Evolutionary conservation across 208 protist species (phyloP), one percentile per base, ranked within the genome.

Genomic region (Trypanosoma mega): DNA sequence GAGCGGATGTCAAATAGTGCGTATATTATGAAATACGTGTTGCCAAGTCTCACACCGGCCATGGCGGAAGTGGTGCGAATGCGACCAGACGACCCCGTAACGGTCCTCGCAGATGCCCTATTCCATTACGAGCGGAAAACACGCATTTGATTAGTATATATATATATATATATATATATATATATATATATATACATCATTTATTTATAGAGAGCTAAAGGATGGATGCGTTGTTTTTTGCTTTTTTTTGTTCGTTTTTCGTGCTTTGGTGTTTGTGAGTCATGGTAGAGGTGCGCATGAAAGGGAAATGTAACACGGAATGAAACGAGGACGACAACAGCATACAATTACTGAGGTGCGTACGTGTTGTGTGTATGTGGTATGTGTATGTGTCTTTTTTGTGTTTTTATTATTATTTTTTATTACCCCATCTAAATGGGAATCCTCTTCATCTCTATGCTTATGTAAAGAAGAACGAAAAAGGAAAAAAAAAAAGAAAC

Each of bases 21-120:
- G 53, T 98, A 97, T 57, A 62, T 98, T 39, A 98, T 98, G 92
- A 77, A 72, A 51, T 88, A 97, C 46, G 92, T 98, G 12, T 52
- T 98, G 56, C 95, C 95, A 27, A 89, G 78, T 46, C 74, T 98
- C 36, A 97, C 92, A 8, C 81, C 87, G n/a, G 75, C 81, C 36
- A 78, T 98, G 47, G 76, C 90, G 30, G 82, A 96, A 62, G 85
- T 97, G 14, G 80, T 83, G 76, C 78, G 94, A 45, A 59, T 79
- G 72, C 91, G 90, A 3, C 85, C 95, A 8, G 87, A 96, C 7
- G 92, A 98, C 53, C 94, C 96, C 0, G 80, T 98, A 11, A 90
- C 91, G n/a, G 83, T 63, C 16, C 76, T 98, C 16, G 93, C 93
- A 2, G 88, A 98, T 54, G 66, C 78, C 1, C 73, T 98, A 7